phyloP scores from a whole-genome alignment of 140 eudicot genomes.

The Flaveria floridana region DNA sequence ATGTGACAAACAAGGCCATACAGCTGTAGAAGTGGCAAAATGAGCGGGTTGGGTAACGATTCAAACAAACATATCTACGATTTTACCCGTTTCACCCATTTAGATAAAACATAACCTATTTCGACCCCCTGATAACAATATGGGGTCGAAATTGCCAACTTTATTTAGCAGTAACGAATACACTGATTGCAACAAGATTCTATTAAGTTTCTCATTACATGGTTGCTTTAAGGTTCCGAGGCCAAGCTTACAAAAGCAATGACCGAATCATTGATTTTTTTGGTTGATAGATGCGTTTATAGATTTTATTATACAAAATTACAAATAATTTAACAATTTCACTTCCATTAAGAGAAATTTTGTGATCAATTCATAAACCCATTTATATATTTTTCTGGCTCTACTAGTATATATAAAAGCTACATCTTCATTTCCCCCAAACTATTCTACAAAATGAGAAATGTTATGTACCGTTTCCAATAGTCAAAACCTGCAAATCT shows the following conservation, averaged over 20 bases:
- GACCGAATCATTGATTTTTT: background rate
- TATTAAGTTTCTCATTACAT: slow-evolving; percentile 2
- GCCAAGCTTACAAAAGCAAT: slow-evolving; percentile 3
- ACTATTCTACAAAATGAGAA: slow-evolving; percentile 23
- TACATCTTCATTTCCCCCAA: slow-evolving; percentile 30
- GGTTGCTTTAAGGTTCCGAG: slow-evolving; percentile 26
- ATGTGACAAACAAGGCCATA: slow-evolving; percentile 36
- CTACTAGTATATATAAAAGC: slow-evolving; percentile 20
- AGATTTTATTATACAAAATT: background rate
- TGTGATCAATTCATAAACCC: background rate
- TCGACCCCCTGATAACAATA: slow-evolving; percentile 19
- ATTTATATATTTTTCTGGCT: slow-evolving; percentile 15
- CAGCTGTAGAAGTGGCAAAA: slow-evolving; percentile 28
- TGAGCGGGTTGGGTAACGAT: slow-evolving; percentile 7
- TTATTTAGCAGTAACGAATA: slow-evolving; percentile 7
- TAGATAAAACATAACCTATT: background rate
- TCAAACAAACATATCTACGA: background rate
- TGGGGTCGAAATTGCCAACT: slow-evolving; percentile 25
- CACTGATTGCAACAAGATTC: background rate
- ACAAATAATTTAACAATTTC: background rate
- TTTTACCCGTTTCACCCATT: slow-evolving; percentile 1
- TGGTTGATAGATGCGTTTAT: slow-evolving; percentile 7
- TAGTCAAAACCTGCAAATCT: slow-evolving; percentile 48
- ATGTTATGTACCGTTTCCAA: slow-evolving; percentile 35
- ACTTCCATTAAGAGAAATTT: background rate